Evolutionary conservation across 768 basidiomycete species (phyloP).

Genomic region (Antrodiella citrinella): DNA sequence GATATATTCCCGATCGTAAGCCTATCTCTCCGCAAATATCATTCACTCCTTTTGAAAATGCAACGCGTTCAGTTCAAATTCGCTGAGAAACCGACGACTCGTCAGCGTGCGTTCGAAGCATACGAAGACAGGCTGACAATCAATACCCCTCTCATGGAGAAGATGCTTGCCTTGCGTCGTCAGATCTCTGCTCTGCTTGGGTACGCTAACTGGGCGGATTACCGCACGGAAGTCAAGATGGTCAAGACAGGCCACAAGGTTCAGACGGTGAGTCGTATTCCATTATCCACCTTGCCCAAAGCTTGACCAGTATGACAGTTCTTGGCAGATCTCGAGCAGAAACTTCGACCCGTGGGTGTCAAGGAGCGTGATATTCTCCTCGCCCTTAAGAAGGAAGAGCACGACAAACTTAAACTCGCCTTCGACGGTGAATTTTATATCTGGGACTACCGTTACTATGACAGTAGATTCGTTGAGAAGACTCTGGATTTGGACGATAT

Average conservation of each 20-base stretch:
- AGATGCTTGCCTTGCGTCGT: constrained; percentile 62
- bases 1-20: constrained; percentile 73
- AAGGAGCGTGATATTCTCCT: constrained; percentile 64
- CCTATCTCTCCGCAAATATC: constrained; percentile 1
- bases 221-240: constrained; percentile 81
- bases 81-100: constrained; percentile 62
- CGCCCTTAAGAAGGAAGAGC: constrained; percentile 68
- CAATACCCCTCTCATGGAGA: constrained; percentile 65
- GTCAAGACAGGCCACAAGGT: constrained; percentile 62
- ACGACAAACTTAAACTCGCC: constrained; percentile 45
- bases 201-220: constrained; percentile 80
- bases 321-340: constrained; percentile 65
- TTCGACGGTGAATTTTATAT: constrained; percentile 71
- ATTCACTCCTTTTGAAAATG: neutral
- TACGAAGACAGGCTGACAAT: constrained; percentile 59
- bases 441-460: constrained; percentile 81
- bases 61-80: constrained; percentile 60
- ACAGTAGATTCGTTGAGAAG: constrained; percentile 58
- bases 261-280: constrained; percentile 35
- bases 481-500: constrained; percentile 66
- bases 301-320: constrained; percentile 37
- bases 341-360: constrained; percentile 62
- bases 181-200: constrained; percentile 58
- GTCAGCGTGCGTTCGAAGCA: constrained; percentile 55
- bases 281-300: neutral